Conservation (phyloP, 495 filamentous ascomycete genomes). For the Evernia prunastri region DNA sequence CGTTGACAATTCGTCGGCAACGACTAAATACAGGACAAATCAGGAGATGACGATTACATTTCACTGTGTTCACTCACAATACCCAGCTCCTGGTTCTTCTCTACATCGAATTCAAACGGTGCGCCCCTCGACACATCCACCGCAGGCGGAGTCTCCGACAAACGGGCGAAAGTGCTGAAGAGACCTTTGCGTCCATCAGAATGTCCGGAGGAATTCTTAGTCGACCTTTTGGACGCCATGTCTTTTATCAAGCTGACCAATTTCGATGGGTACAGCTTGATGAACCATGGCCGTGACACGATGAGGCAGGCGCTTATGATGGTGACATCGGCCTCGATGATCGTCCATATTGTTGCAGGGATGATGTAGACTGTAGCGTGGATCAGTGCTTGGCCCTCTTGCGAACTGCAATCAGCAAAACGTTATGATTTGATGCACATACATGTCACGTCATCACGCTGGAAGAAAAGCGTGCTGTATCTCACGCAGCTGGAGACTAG, state of each 20-base stretch:
- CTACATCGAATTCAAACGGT: neutral
- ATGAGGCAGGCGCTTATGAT: slow-evolving; percentile 41
- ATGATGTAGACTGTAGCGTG: slow-evolving; percentile 25
- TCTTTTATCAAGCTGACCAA: slow-evolving; percentile 7
- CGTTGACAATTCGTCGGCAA: neutral
- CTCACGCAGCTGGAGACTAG: slow-evolving; percentile 32
- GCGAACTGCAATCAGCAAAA: no score
- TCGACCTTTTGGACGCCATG: neutral
- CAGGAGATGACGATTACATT: neutral
- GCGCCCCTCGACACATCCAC: neutral
- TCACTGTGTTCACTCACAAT: neutral
- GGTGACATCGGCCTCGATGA: slow-evolving; percentile 39
- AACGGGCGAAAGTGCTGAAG: neutral
- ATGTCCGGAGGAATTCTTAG: neutral
- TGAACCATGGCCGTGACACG: slow-evolving; percentile 22
- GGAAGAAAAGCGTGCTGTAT: slow-evolving; percentile 32
- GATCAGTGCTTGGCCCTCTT: neutral
- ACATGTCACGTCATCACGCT: slow-evolving; percentile 22
- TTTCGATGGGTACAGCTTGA: slow-evolving; percentile 23
- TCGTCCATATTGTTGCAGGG: slow-evolving; percentile 35
- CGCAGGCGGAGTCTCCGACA: neutral
- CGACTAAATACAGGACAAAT: neutral
- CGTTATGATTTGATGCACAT: neutral
- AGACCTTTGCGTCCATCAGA: neutral
- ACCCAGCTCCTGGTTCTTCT: neutral